Conservation (phyloP, 108 stramenopile species). For the Bacterosira constricta region DNA sequence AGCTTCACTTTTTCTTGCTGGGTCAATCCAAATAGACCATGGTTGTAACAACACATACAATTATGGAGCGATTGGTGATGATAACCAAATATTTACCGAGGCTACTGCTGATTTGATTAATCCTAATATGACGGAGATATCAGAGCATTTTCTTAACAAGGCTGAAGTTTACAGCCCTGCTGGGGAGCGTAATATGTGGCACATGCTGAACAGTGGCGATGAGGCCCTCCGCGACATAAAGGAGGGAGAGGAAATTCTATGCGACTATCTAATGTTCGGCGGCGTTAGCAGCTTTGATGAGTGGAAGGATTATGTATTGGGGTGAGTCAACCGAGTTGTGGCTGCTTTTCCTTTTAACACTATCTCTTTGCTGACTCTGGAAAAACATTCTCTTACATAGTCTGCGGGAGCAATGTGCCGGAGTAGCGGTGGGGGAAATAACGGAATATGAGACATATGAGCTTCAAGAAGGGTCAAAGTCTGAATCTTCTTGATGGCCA, state of each 20-base stretch:
- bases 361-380: too few species aligned
- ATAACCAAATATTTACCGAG: background rate
- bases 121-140: background rate
- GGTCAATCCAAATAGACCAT: too few species aligned
- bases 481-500: too few species aligned
- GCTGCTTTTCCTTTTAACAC: too few species aligned
- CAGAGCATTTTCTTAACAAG: background rate
- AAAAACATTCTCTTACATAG: too few species aligned
- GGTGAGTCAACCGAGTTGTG: too few species aligned
- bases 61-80: slow-evolving; percentile 21
- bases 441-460: slow-evolving; percentile 9
- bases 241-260: slow-evolving; percentile 44
- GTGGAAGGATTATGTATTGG: slow-evolving; percentile 11
- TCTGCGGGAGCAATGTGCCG: slow-evolving; percentile 16
- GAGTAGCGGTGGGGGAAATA: slow-evolving; percentile 11
- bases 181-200: slow-evolving; percentile 29
- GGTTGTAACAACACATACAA: slow-evolving; percentile 41
- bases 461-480: too few species aligned
- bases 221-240: background rate
- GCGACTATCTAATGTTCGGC: slow-evolving; percentile 2
- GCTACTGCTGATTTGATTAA: background rate
- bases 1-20: too few species aligned
- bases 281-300: too few species aligned
- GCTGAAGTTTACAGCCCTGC: slow-evolving; percentile 17
- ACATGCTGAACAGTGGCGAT: slow-evolving; percentile 1